A percentile compares a stretch with the other conserved stretches of the same genome.
phyloP scores from a whole-genome alignment of 345 rosid genomes.

The Euphorbia tirucalli region DNA sequence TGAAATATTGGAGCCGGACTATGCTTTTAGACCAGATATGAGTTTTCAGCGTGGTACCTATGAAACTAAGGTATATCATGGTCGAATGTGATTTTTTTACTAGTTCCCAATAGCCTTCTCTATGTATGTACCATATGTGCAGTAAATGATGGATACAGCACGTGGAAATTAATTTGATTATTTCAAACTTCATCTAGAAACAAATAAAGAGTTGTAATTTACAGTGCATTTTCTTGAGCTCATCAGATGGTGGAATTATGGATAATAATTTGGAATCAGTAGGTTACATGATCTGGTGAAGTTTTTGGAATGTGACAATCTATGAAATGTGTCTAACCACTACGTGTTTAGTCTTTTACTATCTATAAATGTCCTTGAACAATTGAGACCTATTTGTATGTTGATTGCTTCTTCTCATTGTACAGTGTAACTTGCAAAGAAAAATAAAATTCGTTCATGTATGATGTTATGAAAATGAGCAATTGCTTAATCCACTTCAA shows the following conservation, averaged over 20 bases:
- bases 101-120: not conserved
- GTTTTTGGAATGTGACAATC: not conserved
- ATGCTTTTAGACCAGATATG: constrained; percentile 46
- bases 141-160: not conserved
- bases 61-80: constrained; percentile 36
- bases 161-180: not conserved
- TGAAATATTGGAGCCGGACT: constrained; percentile 29
- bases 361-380: not conserved
- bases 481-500: not conserved
- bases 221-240: not conserved
- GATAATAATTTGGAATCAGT: not conserved
- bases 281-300: not conserved
- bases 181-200: not conserved
- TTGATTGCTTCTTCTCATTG: not conserved
- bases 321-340: not conserved
- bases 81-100: not conserved
- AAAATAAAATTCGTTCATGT: too few species aligned
- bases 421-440: not conserved
- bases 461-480: not conserved
- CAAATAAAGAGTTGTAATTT: not conserved
- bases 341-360: not conserved
- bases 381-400: not conserved
- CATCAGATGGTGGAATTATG: not conserved
- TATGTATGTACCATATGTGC: not conserved
- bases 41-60: constrained; percentile 28